phyloP scores from a whole-genome alignment of 306 rosid genomes.

The Cucurbita ficifolia region DNA sequence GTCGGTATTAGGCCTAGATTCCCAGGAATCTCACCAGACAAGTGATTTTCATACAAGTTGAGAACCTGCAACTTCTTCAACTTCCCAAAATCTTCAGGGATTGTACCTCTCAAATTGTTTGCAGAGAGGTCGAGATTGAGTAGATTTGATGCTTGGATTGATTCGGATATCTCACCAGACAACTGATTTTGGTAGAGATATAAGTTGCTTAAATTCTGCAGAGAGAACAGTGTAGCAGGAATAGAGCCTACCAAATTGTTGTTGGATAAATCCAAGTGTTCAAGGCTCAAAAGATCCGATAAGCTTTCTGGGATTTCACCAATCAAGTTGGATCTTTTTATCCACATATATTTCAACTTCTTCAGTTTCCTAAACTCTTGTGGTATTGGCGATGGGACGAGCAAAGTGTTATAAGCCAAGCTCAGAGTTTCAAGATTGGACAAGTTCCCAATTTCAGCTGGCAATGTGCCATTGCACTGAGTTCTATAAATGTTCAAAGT shows the following conservation, averaged over 20 bases:
- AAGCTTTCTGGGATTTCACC: constrained; percentile 47
- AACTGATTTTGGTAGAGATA: constrained; percentile 37
- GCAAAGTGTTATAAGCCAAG: constrained; percentile 19
- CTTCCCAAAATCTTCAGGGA: constrained; percentile 41
- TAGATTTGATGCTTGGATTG: constrained; percentile 35
- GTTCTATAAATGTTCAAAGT: neutral
- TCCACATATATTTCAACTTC: constrained; percentile 32
- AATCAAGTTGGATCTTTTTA: constrained; percentile 25
- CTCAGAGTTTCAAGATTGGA: constrained; percentile 34
- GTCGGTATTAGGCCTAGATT: constrained; percentile 33
- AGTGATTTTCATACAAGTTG: constrained; percentile 31
- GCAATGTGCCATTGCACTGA: neutral
- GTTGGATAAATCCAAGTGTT: constrained; percentile 27
- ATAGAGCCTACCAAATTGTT: constrained; percentile 49
- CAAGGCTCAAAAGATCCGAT: constrained; percentile 26
- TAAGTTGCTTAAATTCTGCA: constrained; percentile 26
- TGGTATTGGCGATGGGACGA: constrained; percentile 32
- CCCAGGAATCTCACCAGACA: constrained; percentile 47
- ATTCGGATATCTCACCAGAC: constrained; percentile 40
- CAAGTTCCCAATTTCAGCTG: neutral
- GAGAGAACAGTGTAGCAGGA: constrained; percentile 33
- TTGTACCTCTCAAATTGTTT: constrained; percentile 55
- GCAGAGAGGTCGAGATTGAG: constrained; percentile 19
- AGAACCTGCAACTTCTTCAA: constrained; percentile 28
- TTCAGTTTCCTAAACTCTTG: constrained; percentile 37